Conservation (phyloP, 1,284 basidiomycete species). For the Kalmanozyma brasiliensis region DNA sequence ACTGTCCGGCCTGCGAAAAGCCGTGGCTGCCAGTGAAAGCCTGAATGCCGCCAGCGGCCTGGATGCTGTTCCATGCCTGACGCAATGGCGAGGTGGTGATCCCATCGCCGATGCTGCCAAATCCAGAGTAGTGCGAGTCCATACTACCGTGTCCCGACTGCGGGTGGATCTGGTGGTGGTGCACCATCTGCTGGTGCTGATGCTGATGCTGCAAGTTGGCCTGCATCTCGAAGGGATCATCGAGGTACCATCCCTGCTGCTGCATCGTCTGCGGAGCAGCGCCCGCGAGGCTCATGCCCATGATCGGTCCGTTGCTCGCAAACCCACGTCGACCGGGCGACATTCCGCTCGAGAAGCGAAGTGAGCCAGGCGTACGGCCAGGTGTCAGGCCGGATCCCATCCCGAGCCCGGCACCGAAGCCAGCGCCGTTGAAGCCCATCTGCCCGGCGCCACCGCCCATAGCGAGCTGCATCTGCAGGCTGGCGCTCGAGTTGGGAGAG, state of each 20-base stretch:
- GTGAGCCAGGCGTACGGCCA: slow-evolving; percentile 37
- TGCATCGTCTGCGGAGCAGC: slow-evolving; percentile 27
- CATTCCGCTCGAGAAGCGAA: slow-evolving; percentile 37
- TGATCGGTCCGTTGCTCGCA: slow-evolving; percentile 24
- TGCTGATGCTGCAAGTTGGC: slow-evolving; percentile 39
- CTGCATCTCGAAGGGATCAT: slow-evolving; percentile 47
- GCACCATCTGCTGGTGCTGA: slow-evolving; percentile 33
- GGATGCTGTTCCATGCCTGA: slow-evolving; percentile 50
- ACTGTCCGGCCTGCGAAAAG: slow-evolving; percentile 29
- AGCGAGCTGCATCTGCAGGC: slow-evolving; percentile 49
- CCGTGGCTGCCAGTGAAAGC: slow-evolving; percentile 34
- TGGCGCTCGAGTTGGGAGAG: slow-evolving; percentile 40
- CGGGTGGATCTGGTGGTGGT: slow-evolving; percentile 19
- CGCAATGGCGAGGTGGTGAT: slow-evolving; percentile 31
- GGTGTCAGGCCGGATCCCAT: slow-evolving; percentile 43
- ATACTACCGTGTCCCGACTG: slow-evolving; percentile 15
- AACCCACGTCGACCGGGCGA: slow-evolving; percentile 41
- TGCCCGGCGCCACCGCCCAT: slow-evolving; percentile 33
- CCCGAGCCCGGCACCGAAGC: slow-evolving; percentile 38
- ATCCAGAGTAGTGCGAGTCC: slow-evolving; percentile 17
- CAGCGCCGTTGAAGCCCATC: slow-evolving; percentile 28
- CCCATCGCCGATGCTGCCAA: slow-evolving; percentile 10
- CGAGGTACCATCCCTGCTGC: slow-evolving; percentile 38
- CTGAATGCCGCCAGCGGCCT: slow-evolving; percentile 46
- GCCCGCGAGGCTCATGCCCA: slow-evolving; percentile 33